Percentiles rank a stretch among this genome's conserved stretches.
phyloP scores from a whole-genome alignment of 2,329 filamentous ascomycete species.

The Cladorrhinum sp. region DNA sequence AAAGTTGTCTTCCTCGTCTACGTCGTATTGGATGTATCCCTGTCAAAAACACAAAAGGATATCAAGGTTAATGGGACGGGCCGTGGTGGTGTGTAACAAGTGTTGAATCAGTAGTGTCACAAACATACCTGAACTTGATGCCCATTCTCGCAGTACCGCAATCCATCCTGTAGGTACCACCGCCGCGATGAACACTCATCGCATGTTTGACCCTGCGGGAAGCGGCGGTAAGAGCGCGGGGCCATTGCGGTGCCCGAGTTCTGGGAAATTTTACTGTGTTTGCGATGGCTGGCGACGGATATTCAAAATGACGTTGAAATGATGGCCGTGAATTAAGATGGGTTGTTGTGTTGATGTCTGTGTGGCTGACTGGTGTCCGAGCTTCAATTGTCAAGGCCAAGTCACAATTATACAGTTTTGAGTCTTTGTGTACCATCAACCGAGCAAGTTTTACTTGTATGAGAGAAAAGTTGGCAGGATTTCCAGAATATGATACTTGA shows the following conservation, averaged over 20 bases:
- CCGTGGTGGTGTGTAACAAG: neutral
- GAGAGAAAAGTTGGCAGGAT: too few relatives aligned
- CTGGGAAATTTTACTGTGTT: neutral
- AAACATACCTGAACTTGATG: conserved; percentile 69
- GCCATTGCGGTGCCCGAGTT: too few relatives aligned
- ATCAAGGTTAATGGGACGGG: neutral
- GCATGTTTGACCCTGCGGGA: conserved; percentile 53
- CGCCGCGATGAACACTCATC: conserved; percentile 67
- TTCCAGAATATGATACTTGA: too few relatives aligned
- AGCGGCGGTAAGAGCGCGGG: conserved; percentile 43
- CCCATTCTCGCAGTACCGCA: conserved; percentile 75
- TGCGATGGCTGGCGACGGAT: neutral
- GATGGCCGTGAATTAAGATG: neutral
- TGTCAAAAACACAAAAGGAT: conserved; percentile 24
- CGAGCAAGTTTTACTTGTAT: too few relatives aligned
- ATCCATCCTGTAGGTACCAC: conserved; percentile 72
- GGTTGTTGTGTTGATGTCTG: neutral
- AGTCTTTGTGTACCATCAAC: neutral
- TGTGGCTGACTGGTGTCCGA: neutral
- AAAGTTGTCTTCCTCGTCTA: conserved; percentile 67
- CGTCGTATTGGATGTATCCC: conserved; percentile 55
- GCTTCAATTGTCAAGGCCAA: neutral
- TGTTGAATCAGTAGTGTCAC: neutral
- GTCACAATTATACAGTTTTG: neutral
- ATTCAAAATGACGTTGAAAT: neutral